Evolutionary conservation across 2,329 filamentous ascomycete species (phyloP).

Genomic region (Aureobasidium melanogenum): DNA sequence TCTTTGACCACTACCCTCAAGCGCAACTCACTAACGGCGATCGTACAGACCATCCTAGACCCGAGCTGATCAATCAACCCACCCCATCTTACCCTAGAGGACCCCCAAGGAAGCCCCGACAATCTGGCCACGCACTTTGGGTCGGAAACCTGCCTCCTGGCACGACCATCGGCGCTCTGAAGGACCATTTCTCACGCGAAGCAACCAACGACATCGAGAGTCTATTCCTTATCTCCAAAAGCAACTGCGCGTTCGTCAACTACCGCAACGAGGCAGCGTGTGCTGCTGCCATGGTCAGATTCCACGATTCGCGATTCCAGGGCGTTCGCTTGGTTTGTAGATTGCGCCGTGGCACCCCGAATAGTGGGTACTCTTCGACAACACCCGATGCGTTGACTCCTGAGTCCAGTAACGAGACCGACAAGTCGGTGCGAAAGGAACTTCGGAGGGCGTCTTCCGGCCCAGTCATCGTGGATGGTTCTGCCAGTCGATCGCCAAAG

Average conservation of each 20-base stretch:
- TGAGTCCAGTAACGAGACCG: background rate
- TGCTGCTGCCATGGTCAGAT: slow-evolving; percentile 64
- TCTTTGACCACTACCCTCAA: background rate
- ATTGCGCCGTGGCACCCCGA: slow-evolving; percentile 46
- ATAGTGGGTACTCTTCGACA: background rate
- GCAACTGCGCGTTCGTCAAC: slow-evolving; percentile 95
- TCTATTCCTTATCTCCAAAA: slow-evolving; percentile 89
- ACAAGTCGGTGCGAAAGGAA: background rate
- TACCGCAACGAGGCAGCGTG: slow-evolving; percentile 76
- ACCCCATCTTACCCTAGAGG: slow-evolving; percentile 42
- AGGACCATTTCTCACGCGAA: slow-evolving; percentile 79
- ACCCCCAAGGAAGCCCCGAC: slow-evolving; percentile 57
- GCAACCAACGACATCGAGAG: slow-evolving; percentile 71
- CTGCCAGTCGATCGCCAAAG: background rate
- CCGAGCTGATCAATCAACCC: slow-evolving; percentile 12
- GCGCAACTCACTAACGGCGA: background rate
- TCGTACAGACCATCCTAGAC: background rate
- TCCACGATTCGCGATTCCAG: slow-evolving; percentile 86
- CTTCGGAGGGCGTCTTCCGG: background rate
- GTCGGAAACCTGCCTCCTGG: slow-evolving; percentile 87
- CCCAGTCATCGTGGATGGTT: slow-evolving; percentile 1
- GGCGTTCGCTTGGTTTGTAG: slow-evolving; percentile 79
- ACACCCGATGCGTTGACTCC: background rate
- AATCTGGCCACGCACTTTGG: slow-evolving; percentile 84
- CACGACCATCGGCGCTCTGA: slow-evolving; percentile 72